These are phyloP conservation scores for Podospora sp. DNA, from an alignment of 495 filamentous ascomycete species.

Conservation along the genomic window DNA sequence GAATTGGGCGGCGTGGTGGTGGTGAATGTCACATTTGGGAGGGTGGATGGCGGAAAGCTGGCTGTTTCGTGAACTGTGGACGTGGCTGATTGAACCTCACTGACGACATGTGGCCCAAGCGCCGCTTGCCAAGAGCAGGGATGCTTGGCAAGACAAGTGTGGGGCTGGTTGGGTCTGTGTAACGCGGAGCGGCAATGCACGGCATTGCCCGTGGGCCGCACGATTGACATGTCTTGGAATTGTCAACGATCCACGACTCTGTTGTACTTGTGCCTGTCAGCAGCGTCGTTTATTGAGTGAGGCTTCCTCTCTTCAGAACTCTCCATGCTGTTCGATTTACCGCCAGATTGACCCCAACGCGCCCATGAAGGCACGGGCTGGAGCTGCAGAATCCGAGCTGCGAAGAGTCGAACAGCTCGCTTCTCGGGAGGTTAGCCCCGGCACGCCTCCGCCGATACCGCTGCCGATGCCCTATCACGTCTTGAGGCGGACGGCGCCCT, in stretches of 20 bases:
- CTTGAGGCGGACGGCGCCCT: neutral
- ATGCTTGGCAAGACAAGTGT: constrained; percentile 6
- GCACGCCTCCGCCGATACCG: neutral
- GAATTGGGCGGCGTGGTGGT: neutral
- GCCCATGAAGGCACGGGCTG: neutral
- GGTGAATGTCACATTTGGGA: neutral
- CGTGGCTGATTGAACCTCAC: neutral
- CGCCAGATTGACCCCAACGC: neutral
- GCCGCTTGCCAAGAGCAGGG: neutral
- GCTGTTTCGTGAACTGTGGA: neutral
- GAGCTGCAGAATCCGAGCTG: neutral
- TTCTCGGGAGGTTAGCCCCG: neutral
- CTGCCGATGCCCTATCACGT: neutral
- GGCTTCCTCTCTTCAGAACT: neutral
- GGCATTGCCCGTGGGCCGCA: neutral
- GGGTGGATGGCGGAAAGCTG: constrained; percentile 1
- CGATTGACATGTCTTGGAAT: neutral
- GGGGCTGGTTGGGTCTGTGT: neutral
- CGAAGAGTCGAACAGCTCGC: neutral
- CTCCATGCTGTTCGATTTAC: neutral
- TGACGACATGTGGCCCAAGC: constrained; percentile 11
- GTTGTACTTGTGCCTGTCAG: neutral
- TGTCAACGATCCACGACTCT: neutral
- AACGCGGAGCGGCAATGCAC: constrained; percentile 5
- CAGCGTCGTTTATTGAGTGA: neutral